phyloP scores from a whole-genome alignment of 495 filamentous ascomycete species.

The Mytilinidion resinicola region DNA sequence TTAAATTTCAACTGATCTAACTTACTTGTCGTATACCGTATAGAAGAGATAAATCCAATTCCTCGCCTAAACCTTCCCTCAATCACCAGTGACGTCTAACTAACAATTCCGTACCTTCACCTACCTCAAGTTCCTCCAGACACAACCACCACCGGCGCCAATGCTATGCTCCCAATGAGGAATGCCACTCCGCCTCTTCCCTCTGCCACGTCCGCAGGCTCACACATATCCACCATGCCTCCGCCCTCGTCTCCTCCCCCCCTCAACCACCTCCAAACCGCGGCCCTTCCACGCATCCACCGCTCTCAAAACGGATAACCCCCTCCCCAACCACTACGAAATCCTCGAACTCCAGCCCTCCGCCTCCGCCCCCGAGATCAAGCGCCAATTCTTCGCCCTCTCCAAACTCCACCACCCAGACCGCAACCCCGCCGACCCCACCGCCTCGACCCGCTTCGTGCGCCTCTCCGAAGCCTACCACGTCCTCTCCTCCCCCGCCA shows the following conservation, averaged over 20 bases:
- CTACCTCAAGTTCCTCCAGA: neutral
- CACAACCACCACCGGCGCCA: neutral
- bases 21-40: too few relatives aligned
- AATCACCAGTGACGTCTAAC: neutral
- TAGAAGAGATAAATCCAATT: too few relatives aligned
- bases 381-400: slow-evolving; percentile 85
- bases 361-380: slow-evolving; percentile 71
- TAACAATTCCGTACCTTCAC: neutral
- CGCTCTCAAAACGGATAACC: slow-evolving; percentile 20
- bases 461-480: slow-evolving; percentile 82
- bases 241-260: slow-evolving; percentile 16
- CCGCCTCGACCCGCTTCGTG: slow-evolving; percentile 72
- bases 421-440: slow-evolving; percentile 70
- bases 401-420: slow-evolving; percentile 94
- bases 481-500: slow-evolving; percentile 56
- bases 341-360: slow-evolving; percentile 64
- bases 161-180: slow-evolving; percentile 41
- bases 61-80: slow-evolving; percentile 1
- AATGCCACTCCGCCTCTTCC: slow-evolving; percentile 44
- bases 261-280: slow-evolving; percentile 7
- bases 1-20: too few relatives aligned
- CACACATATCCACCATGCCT: slow-evolving; percentile 7
- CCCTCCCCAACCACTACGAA: slow-evolving; percentile 63
- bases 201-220: slow-evolving; percentile 23
- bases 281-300: slow-evolving; percentile 33